phyloP scores from a whole-genome alignment of 176 grass and related monocot genomes.

The Oropetium thomaeum region DNA sequence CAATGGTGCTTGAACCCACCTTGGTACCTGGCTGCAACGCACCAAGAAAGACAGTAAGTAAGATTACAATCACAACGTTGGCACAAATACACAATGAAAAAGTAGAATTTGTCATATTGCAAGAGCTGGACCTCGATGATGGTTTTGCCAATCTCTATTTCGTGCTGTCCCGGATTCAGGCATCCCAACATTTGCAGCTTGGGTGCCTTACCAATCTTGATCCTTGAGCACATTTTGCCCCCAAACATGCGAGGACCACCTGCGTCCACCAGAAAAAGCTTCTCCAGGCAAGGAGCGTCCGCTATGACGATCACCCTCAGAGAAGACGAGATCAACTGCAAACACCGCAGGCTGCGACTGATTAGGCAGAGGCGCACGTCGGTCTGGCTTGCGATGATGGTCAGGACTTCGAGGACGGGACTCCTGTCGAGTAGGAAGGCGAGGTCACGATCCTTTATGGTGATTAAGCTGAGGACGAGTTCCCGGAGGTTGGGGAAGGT shows the following conservation, averaged over 20 bases:
- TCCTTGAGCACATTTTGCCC: neutral
- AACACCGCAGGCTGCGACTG: conserved; percentile 2
- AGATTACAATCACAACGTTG: neutral
- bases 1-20: neutral
- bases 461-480: neutral
- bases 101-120: neutral
- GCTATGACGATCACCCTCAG: neutral
- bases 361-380: neutral
- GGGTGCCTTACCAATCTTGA: neutral
- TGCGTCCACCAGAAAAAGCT: neutral
- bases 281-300: neutral
- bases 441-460: neutral
- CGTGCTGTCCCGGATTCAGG: neutral
- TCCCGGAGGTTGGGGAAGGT: neutral
- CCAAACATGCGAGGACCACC: neutral
- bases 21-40: neutral
- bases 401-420: neutral
- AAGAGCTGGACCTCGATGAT: neutral
- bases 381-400: neutral
- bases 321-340: neutral
- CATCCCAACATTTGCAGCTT: neutral
- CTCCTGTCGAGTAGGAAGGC: conserved; percentile 7
- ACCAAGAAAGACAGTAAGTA: neutral
- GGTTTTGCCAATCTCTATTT: neutral
- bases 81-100: neutral